These are phyloP conservation scores for Dendrobium huoshanense DNA, from an alignment of 106 monocot species.

Conservation along the genomic window DNA sequence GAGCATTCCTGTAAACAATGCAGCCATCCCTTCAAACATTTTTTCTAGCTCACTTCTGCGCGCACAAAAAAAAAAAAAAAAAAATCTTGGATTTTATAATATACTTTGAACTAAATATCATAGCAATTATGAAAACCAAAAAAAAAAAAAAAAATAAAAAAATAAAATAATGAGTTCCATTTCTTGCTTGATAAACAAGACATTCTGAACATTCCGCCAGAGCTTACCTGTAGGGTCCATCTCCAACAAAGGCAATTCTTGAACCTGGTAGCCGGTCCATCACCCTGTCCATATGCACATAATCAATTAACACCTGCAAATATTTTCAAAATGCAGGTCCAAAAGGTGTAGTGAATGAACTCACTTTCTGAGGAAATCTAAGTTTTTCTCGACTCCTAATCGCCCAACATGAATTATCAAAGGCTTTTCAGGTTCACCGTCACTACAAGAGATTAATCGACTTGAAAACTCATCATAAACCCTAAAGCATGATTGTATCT, in stretches of 20 bases:
- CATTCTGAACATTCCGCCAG: neutral
- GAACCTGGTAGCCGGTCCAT: constrained; percentile 79
- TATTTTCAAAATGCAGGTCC: neutral
- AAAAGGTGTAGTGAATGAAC: neutral
- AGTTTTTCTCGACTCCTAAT: constrained; percentile 88
- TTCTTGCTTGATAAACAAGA: neutral
- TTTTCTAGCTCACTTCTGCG: constrained; percentile 75
- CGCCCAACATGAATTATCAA: constrained; percentile 95
- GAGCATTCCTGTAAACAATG: constrained; percentile 88
- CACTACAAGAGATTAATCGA: constrained; percentile 21
- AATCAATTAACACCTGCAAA: neutral
- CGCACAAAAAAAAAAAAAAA: neutral
- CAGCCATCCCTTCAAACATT: constrained; percentile 75
- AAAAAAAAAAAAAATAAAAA: neutral
- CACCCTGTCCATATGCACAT: constrained; percentile 38
- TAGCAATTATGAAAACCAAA: neutral
- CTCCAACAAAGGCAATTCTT: constrained; percentile 91
- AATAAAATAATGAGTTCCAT: neutral
- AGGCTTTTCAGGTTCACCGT: constrained; percentile 87
- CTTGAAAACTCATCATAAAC: neutral
- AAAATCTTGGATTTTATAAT: neutral
- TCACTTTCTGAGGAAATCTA: constrained; percentile 86
- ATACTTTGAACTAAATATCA: neutral
- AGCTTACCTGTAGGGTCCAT: constrained; percentile 80
- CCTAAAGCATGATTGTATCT: too few relatives aligned